Evolutionary conservation across 2,329 filamentous ascomycete genomes (phyloP).

Genomic region (Cladosporium sp.): DNA sequence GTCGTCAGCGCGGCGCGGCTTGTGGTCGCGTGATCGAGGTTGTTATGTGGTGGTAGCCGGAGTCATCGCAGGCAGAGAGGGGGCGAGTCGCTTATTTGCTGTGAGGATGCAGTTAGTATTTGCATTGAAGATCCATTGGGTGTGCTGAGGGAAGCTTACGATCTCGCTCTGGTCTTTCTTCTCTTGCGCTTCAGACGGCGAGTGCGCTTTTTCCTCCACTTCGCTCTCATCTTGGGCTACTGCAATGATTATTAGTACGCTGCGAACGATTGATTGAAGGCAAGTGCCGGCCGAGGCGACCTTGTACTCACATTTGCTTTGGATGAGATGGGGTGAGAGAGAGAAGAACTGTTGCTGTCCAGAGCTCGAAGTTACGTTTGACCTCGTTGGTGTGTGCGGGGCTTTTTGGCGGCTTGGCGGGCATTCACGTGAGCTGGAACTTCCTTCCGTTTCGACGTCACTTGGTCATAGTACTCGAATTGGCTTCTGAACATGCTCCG

Average conservation of each 20-base stretch:
- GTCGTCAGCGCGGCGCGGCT: slow-evolving; percentile 28
- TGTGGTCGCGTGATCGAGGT: slow-evolving; percentile 26
- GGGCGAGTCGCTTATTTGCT: slow-evolving; percentile 47
- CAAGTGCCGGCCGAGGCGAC: neutral
- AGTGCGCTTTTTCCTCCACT: slow-evolving; percentile 99
- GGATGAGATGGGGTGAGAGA: slow-evolving; percentile 13
- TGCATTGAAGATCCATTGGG: neutral
- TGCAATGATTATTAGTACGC: slow-evolving; percentile 11
- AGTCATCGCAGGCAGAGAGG: slow-evolving; percentile 26
- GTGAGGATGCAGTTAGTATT: slow-evolving; percentile 18
- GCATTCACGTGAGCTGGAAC: neutral
- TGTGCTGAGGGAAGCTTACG: slow-evolving; percentile 58
- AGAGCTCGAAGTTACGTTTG: neutral
- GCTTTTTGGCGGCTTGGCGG: slow-evolving; percentile 10
- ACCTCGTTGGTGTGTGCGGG: slow-evolving; percentile 5
- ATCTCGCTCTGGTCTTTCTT: slow-evolving; percentile 98
- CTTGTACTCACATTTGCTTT: slow-evolving; percentile 13
- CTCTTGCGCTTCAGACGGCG: slow-evolving; percentile 99
- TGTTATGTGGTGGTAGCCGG: slow-evolving; percentile 21
- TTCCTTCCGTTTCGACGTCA: neutral
- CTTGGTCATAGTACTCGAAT: neutral
- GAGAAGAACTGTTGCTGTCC: slow-evolving; percentile 3
- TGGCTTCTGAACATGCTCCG: slow-evolving; percentile 7
- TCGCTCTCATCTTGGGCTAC: slow-evolving; percentile 71
- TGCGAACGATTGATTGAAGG: neutral